Evolutionary conservation across 495 filamentous ascomycete species (phyloP).

Genomic region (Melanomma pulvis-pyrius): DNA sequence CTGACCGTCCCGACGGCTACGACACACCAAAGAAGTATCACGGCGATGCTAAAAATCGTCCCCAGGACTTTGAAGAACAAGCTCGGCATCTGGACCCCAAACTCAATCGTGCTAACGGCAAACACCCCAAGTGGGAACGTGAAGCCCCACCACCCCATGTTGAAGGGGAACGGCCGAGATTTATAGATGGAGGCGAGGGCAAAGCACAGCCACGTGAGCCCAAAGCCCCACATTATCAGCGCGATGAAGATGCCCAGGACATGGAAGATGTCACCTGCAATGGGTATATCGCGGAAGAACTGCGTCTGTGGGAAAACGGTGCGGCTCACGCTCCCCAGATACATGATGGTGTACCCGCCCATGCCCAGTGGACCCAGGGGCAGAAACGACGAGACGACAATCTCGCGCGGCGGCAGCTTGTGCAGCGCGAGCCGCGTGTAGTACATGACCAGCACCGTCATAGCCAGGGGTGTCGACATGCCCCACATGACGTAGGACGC

Average conservation of each 20-base stretch:
- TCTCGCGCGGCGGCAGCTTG: conserved; percentile 61
- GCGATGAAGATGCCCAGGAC: conserved; percentile 57
- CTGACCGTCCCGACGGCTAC: conserved; percentile 40
- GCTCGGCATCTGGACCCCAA: conserved; percentile 44
- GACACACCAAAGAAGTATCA: conserved; percentile 46
- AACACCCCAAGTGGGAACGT: conserved; percentile 48
- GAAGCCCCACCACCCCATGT: conserved; percentile 49
- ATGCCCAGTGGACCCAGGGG: conserved; percentile 65
- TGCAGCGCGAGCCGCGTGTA: conserved; percentile 63
- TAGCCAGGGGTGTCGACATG: conserved; percentile 58
- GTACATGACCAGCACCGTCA: conserved; percentile 63
- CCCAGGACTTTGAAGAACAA: conserved; percentile 46
- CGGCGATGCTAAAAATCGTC: conserved; percentile 42
- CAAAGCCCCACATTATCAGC: conserved; percentile 64
- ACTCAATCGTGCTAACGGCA: conserved; percentile 41
- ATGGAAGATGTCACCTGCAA: conserved; percentile 58
- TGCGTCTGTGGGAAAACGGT: conserved; percentile 56
- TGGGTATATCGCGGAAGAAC: conserved; percentile 46
- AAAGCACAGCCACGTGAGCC: conserved; percentile 64
- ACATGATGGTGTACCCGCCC: conserved; percentile 62
- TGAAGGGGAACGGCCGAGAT: conserved; percentile 42
- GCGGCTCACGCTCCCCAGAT: conserved; percentile 58
- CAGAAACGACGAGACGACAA: conserved; percentile 66
- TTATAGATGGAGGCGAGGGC: conserved; percentile 50
- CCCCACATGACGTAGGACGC: conserved; percentile 64